These are phyloP conservation scores for Tilletia setariae DNA, from an alignment of 1,284 basidiomycete genomes.

Conservation along the genomic window DNA sequence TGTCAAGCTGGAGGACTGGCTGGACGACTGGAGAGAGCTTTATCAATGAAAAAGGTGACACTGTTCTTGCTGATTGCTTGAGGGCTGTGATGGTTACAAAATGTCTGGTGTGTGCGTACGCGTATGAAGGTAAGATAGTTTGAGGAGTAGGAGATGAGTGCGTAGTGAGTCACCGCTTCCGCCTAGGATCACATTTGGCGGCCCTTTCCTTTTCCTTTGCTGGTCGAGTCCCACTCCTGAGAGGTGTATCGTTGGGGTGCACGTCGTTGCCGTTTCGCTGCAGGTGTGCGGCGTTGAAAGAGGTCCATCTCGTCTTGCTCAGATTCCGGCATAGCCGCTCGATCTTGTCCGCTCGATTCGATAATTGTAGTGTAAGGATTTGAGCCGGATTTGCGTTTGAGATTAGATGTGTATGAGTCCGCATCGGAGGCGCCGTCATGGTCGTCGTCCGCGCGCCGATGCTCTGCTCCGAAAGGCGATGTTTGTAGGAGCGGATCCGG, in stretches of 20 bases:
- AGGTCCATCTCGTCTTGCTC: constrained; percentile 9
- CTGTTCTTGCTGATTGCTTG: not conserved
- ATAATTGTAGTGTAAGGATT: not conserved
- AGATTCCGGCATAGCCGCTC: no score
- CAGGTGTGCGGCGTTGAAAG: constrained; percentile 3
- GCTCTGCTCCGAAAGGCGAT: not conserved
- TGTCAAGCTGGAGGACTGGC: constrained; percentile 11
- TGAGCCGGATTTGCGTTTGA: not conserved
- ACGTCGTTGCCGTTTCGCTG: not conserved
- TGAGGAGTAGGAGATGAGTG: no score
- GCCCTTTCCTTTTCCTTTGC: not conserved
- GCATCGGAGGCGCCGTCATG: not conserved
- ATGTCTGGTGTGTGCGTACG: no score
- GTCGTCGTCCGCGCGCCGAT: not conserved
- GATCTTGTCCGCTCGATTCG: not conserved
- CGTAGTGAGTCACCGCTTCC: no score
- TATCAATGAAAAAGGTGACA: not conserved
- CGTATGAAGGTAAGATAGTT: no score
- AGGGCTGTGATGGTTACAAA: not conserved
- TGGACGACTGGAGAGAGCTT: constrained; percentile 10
- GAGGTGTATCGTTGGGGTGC: not conserved
- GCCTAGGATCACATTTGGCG: no score
- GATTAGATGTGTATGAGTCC: not conserved
- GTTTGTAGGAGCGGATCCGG: not conserved
- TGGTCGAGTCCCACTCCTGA: not conserved